Conservation (phyloP, 768 basidiomycete species). For the Mycena polygramma region DNA sequence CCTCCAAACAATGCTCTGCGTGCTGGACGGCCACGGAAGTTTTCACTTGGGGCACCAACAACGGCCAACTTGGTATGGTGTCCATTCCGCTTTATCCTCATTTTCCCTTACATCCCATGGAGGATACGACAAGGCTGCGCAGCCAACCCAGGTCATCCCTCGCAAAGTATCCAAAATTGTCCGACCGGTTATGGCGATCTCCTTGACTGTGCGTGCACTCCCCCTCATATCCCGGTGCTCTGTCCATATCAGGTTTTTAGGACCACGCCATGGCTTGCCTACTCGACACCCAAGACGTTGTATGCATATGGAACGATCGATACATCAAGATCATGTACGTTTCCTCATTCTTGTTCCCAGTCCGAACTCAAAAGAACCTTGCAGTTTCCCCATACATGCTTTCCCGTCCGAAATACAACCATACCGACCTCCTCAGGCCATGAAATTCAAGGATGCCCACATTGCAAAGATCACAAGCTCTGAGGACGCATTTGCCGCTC, state of each 20-base stretch:
- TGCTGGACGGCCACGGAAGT: constrained; percentile 85
- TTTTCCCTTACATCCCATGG: background rate
- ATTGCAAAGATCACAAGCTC: constrained; percentile 86
- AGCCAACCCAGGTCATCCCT: constrained; percentile 82
- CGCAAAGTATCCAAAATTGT: constrained; percentile 85
- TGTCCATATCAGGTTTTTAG: constrained; percentile 50
- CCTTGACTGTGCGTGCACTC: constrained; percentile 72
- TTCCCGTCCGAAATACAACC: constrained; percentile 83
- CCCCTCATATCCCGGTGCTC: background rate
- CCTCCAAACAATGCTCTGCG: constrained; percentile 87
- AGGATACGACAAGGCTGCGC: constrained; percentile 85
- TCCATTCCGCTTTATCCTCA: background rate
- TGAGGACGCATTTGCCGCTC: constrained; percentile 85
- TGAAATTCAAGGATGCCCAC: constrained; percentile 65
- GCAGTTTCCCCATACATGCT: constrained; percentile 79
- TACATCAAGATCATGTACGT: constrained; percentile 81
- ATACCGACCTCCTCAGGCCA: constrained; percentile 86
- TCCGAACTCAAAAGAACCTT: constrained; percentile 7
- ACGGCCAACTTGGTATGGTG: constrained; percentile 82
- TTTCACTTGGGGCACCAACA: constrained; percentile 95
- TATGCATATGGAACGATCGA: constrained; percentile 85
- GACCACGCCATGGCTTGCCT: constrained; percentile 89
- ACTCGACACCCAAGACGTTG: constrained; percentile 82
- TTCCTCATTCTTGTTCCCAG: background rate
- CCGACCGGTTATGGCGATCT: constrained; percentile 76